Base-by-base conservation (phyloP, 2,329 filamentous ascomycete genomes). In the Immersiporthe knoxdaviesiana region DNA sequence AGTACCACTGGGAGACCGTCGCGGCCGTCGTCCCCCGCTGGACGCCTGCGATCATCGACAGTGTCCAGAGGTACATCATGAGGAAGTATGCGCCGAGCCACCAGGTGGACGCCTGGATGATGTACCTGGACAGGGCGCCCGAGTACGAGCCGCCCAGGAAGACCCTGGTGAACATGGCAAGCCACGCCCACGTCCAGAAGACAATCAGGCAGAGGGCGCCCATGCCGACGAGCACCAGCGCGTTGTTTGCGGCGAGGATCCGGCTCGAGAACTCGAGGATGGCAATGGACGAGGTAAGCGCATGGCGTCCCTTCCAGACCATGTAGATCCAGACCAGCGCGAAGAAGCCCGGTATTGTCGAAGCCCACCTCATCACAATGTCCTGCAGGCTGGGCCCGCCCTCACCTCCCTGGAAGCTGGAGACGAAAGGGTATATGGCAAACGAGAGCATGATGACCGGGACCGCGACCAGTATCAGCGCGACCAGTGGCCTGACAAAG, bases 1-100 rank as follows among this genome's bases (percentile, higher is more conserved):
- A 99, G 80, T 99, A 99, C 96, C 96, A 99, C 79, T 99, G 96
- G 54, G 93, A 97, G 32, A 98, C 95, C 0, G 95, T 97, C 14
- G 96, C 96, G 32, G 94, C 95, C 18, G 95, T 97, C 21, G 94
- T 96, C 30, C 93, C 91, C 69, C 96, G 90, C 78, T 99, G 95
- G 30, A 98, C 87, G 24, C 93, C 94, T 68, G 93, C 91, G 77
- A 97, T 90, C 68, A 98, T 88, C 2, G 92, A 92, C 56, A 97
- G 84, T 0, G 94, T 96, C 96, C 96, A 99, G 74, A 98, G 90
- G 79, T 97, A 98, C 83, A 97, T 91, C 70, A 98, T 82, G 73
- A 97, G 88, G 81, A 97, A 99, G 78, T 91, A 97, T 32, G 89
- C 86, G n/a, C 92, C 96, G 3, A 99, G 85, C 92, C 94, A 97